Evolutionary conservation across 129 eudicot species (phyloP), one percentile per base, ranked within the genome.

Genomic region (Lactuca sativa): DNA sequence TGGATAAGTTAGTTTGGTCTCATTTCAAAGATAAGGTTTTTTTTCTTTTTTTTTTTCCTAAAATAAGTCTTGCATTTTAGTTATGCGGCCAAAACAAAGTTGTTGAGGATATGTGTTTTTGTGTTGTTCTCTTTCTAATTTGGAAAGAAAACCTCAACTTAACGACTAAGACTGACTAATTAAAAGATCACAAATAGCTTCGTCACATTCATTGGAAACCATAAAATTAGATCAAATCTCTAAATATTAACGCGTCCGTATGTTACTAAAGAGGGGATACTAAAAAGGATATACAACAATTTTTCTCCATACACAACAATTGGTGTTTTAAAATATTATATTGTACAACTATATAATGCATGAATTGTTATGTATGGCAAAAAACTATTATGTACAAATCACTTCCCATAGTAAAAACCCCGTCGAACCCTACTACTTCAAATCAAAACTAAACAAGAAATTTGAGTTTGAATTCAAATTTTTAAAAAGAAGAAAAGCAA

Each of bases 171-270:
- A 31, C 34, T n/a, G 17, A 18, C 37, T 58, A 43, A 59, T 15
- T 59, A 15, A n/a, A 58, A 58, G 5, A 49, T 32, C 43, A 72
- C 62, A 16, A 51, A 40, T 4, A 72, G 21, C 36, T 59, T 67
- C 56, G 67, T 75, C 80, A 76, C 80, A 68, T 76, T 76, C 75
- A 60, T 68, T 31, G 11, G 55, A 43, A 68, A 31, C 36, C 33
- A 12, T 31, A 76, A 60, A 30, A 48, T 6, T 16, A 66, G 51
- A 68, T 68, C 80, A 76, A 68, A 75, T 75, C 56, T 75, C 55
- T 49, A 38, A 9, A 70, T 11, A 68, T 51, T 9, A 73, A 53
- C 56, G 71, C 78, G 40, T 73, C 56, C 73, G 36, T 57, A 56
- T 66, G 34, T 12, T 12, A 43, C 66, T 57, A 44, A 73, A 32